A percentile compares a stretch with the other conserved stretches of the same genome.
Evolutionary conservation across 257 asterid genomes (phyloP).

Genomic region (Capsicum baccatum): DNA sequence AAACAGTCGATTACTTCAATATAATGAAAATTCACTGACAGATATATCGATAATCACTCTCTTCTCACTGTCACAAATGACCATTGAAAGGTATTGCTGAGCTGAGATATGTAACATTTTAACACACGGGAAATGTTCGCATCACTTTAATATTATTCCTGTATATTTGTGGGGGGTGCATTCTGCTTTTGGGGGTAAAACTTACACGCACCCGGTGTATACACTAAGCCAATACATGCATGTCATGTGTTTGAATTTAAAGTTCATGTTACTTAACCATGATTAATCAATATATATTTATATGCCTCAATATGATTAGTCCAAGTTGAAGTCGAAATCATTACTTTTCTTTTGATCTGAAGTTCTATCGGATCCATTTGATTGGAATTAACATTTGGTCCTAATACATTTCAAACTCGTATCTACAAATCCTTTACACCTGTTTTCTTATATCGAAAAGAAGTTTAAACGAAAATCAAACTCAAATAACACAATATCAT

Average conservation of each 20-base stretch:
- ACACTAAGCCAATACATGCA: no score
- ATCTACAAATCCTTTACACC: not conserved
- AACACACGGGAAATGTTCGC: not conserved
- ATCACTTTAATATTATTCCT: not conserved
- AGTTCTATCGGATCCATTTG: not conserved
- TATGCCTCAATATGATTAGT: no score
- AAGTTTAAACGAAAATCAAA: not conserved
- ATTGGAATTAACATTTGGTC: not conserved
- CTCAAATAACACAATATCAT: not conserved
- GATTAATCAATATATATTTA: no score
- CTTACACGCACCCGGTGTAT: no score
- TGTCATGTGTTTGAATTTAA: no score
- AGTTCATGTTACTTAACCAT: no score
- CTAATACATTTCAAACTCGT: not conserved
- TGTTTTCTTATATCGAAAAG: not conserved
- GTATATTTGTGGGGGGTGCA: slow-evolving; percentile 7
- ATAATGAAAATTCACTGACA: not conserved
- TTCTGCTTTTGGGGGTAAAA: not conserved
- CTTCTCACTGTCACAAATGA: not conserved
- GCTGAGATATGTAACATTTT: not conserved
- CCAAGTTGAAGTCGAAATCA: no score
- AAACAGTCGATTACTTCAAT: not conserved
- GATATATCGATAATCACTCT: not conserved
- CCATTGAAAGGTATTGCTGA: not conserved
- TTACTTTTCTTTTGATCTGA: not conserved